These are phyloP conservation scores for Podila clonocystis DNA, from an alignment of 192 early-diverging fungal species.

Conservation along the genomic window DNA sequence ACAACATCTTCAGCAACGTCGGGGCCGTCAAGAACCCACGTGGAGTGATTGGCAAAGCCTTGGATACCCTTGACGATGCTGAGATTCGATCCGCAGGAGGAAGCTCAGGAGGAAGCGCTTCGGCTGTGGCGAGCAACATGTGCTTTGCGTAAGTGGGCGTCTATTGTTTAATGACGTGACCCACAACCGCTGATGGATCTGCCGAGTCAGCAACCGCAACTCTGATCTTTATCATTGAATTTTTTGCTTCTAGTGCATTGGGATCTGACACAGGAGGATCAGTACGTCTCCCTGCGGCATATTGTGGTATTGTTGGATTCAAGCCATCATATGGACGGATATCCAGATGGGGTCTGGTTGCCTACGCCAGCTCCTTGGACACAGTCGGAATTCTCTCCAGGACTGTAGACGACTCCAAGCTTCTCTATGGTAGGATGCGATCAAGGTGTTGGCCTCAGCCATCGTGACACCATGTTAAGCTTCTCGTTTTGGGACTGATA, in stretches of 20 bases:
- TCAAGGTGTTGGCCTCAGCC: not conserved
- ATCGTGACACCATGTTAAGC: not conserved
- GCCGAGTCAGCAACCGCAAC: not conserved
- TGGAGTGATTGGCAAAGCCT: slow-evolving; percentile 1
- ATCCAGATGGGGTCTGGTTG: slow-evolving; percentile 85
- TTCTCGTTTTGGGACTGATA: not conserved
- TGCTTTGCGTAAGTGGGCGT: slow-evolving; percentile 70
- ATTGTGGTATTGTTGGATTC: slow-evolving; percentile 92
- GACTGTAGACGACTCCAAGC: slow-evolving; percentile 62
- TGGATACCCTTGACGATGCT: slow-evolving; percentile 5
- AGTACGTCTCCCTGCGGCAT: slow-evolving; percentile 92
- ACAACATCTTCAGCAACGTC: slow-evolving; percentile 23
- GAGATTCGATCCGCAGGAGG: slow-evolving; percentile 78
- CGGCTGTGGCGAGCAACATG: slow-evolving; percentile 86
- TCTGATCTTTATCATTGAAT: not conserved
- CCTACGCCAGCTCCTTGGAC: slow-evolving; percentile 90
- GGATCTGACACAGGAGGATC: slow-evolving; percentile 97
- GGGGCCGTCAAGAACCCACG: slow-evolving; percentile 46
- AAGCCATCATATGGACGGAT: slow-evolving; percentile 92
- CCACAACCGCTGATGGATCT: too few species aligned
- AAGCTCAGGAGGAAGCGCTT: slow-evolving; percentile 92
- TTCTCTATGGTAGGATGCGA: slow-evolving; percentile 64
- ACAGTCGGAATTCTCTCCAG: slow-evolving; percentile 84
- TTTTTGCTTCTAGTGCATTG: slow-evolving; percentile 64
- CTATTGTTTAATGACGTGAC: not conserved